Conservation (phyloP, 176 grass and related monocot genomes). For the Raddia guianensis region DNA sequence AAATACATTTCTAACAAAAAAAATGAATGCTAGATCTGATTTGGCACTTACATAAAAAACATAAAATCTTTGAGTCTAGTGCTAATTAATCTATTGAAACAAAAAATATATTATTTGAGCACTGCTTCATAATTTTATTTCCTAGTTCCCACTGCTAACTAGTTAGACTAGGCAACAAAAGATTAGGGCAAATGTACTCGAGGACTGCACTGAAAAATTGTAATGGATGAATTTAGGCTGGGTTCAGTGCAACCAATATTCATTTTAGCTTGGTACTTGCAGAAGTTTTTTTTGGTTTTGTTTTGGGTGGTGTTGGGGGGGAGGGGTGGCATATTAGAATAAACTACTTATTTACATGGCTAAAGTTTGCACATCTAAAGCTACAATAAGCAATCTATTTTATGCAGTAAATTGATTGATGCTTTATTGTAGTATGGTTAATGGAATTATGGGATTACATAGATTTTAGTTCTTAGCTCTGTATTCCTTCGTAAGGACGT, state of each 20-base stretch:
- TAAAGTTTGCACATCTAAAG: too few relatives aligned
- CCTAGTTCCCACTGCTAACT: background rate
- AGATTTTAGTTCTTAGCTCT: background rate
- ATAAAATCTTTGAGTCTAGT: background rate
- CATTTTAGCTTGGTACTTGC: background rate
- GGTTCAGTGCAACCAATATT: background rate
- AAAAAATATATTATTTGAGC: background rate
- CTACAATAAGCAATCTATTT: background rate
- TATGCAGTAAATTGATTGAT: background rate
- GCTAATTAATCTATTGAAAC: background rate
- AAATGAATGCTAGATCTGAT: background rate
- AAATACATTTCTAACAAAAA: background rate
- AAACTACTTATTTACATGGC: too few relatives aligned
- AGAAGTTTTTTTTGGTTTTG: background rate
- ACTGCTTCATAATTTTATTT: background rate
- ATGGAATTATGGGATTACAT: background rate
- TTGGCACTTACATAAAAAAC: background rate
- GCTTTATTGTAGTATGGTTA: constrained; percentile 5
- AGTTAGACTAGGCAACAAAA: background rate
- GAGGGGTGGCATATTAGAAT: background rate
- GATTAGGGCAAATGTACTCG: background rate
- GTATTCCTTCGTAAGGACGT: background rate
- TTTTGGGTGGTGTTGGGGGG: background rate
- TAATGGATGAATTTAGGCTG: background rate
- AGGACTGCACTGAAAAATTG: background rate